Evolutionary conservation across 768 basidiomycete genomes (phyloP).

Genomic region (Hericium erinaceus): DNA sequence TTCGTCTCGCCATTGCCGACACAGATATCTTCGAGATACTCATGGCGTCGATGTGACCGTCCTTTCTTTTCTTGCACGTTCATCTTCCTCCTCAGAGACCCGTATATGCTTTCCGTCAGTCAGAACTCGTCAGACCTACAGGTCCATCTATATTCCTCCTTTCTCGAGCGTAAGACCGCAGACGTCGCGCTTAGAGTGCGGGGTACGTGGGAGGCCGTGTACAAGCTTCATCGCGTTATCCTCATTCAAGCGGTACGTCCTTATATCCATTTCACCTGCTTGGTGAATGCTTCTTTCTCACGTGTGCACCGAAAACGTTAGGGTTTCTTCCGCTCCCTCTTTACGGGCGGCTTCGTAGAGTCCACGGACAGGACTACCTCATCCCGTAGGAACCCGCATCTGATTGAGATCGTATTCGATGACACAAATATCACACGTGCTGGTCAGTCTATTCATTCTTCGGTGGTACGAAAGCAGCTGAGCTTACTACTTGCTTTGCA

Average conservation of each 20-base stretch:
- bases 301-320: conserved; percentile 20
- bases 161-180: conserved; percentile 61
- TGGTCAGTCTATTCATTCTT: conserved; percentile 38
- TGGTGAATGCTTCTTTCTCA: background rate
- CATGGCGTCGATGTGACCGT: background rate
- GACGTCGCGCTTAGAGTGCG: conserved; percentile 69
- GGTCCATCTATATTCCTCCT: conserved; percentile 66
- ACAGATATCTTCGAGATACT: too few relatives aligned
- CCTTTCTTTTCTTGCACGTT: background rate
- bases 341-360: conserved; percentile 72
- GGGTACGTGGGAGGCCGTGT: conserved; percentile 63
- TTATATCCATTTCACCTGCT: background rate
- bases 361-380: conserved; percentile 23
- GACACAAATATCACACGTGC: conserved; percentile 85
- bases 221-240: conserved; percentile 76
- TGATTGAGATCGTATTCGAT: conserved; percentile 66
- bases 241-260: conserved; percentile 73
- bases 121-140: conserved; percentile 52
- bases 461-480: background rate
- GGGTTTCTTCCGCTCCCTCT: conserved; percentile 86
- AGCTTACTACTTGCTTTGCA: conserved; percentile 20
- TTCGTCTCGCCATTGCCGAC: too few relatives aligned
- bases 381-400: conserved; percentile 28
- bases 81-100: background rate
- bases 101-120: conserved; percentile 29